phyloP scores from a whole-genome alignment of 306 rosid species.

The Canavalia ensiformis region DNA sequence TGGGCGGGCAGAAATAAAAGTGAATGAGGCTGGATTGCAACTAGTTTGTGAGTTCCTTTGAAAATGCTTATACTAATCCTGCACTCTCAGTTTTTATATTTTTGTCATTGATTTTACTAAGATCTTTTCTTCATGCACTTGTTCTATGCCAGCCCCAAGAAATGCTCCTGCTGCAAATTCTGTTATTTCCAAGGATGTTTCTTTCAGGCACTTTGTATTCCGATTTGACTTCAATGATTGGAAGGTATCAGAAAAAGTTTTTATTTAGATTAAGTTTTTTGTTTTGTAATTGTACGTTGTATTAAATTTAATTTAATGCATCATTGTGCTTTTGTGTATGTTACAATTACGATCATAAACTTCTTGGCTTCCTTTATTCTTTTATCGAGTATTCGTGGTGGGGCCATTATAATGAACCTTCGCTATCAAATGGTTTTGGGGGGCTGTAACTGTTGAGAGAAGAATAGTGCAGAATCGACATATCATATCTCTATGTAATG shows the following conservation, averaged over 20 bases:
- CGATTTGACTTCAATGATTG: slow-evolving; percentile 63
- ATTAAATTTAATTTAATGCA: neutral
- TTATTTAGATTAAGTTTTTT: neutral
- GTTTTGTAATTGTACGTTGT: neutral
- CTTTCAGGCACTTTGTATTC: slow-evolving; percentile 61
- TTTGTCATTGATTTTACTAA: neutral
- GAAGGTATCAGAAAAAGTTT: slow-evolving; percentile 53
- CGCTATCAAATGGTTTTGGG: slow-evolving; percentile 17
- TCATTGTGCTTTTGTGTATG: neutral
- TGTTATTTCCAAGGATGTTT: slow-evolving; percentile 51
- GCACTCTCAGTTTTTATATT: slow-evolving; percentile 3
- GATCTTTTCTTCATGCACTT: neutral
- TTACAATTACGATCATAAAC: neutral
- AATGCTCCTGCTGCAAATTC: slow-evolving; percentile 61
- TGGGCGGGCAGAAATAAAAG: slow-evolving; percentile 61
- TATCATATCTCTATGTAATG: neutral
- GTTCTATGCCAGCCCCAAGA: slow-evolving; percentile 57
- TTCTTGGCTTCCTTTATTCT: neutral
- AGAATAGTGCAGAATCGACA: neutral
- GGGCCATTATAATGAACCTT: slow-evolving; percentile 5
- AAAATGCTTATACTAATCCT: slow-evolving; percentile 24
- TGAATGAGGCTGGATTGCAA: slow-evolving; percentile 54
- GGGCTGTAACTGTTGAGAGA: slow-evolving; percentile 3
- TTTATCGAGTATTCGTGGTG: slow-evolving; percentile 3
- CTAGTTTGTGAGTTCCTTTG: slow-evolving; percentile 57